Evolutionary conservation across 2,329 filamentous ascomycete species (phyloP), one percentile per base, ranked within the genome.

Genomic region (Xylaria sp.): DNA sequence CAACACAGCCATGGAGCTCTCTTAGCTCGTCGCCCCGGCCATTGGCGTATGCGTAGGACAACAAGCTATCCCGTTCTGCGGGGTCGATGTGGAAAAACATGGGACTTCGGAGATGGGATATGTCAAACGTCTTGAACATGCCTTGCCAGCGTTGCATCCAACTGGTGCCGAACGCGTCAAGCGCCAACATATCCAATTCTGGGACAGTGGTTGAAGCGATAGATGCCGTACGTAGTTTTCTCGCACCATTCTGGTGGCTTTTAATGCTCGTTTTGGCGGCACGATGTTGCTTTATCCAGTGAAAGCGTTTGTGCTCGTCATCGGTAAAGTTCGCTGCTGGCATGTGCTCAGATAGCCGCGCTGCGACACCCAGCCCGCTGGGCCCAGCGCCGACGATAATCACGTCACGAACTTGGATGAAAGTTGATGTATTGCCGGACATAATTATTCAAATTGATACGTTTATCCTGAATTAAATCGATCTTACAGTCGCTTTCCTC

Each of bases 81-180:
- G 92, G 92, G 74, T 95, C 92, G 15, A 93, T 84, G 75, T 96
- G 92, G 81, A 93, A 95, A 74, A 94, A 91, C 90, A 95, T 92
- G 0, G 91, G 92, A 72, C 91, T 94, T 18, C 92, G 85, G 45
- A 96, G 81, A 73, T 94, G 88, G 1, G 86, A 83, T 55, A 95
- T 95, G 57, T 89, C 86, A 52, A 93, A 87, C 2, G 85, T 86
- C 36, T 84, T 82, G 79, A 95, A 95, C 3, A 91, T 84, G 15
- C 83, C 81, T 52, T 91, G 87, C 92, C 92, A 95, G 46, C 88
- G 84, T 10, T 85, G 80, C 83, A 95, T 88, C 91, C 91, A 95
- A 52, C 81, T 75, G 56, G 85, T 80, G 0, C 86, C 87, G 0
- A 86, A 86, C 1, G 86, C 86, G 73, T 95, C 92, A 0, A 96